Base-by-base conservation (phyloP, 495 filamentous ascomycete genomes). In the Penicillium psychrofluorescens region DNA sequence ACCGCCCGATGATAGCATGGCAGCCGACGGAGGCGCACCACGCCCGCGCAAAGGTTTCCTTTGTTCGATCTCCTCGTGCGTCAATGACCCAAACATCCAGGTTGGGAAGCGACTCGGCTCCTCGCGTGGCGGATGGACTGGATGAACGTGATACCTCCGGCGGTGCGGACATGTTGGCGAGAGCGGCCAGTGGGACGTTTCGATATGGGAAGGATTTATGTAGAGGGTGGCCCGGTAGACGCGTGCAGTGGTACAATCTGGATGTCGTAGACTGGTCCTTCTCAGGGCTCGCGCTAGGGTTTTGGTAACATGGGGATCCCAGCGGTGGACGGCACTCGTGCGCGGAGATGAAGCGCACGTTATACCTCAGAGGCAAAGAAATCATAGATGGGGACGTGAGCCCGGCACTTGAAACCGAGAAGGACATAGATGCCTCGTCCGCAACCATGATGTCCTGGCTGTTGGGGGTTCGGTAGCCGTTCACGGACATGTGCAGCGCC, bases 11-110 rank as follows among this genome's bases (percentile, higher is more conserved):
- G 38, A 89, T 49, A 11, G 83, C 84, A 57, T 86, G 78, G 62
- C 75, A 76, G 3, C 83, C 85, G 47, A 71, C 77, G 45, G 84
- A 75, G 2, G 83, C 78, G 52, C 85, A 89, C 59, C 85, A 74
- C 2, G 84, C 83, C 28, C 84, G 70, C 7, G 72, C 81, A 33
- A 87, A 71, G 2, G 85, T 75, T 62, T 85, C 82, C 45, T 77
- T 70, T 38, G 78, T 74, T 28, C 67, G 72, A 8, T 68, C 50
- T 63, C 78, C 57, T 63, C 79, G 51, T 61, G 68, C 61, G 57
- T 70, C 53, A 55, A 72, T 38, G 55, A 77, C 58, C 59, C 77
- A 35, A 54, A 76, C 48, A 61, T 72, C 73, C 61, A 74, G 13
- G 28, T 48, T 33, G 15, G 43, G 16, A 15, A 40, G 12, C 32